These are phyloP conservation scores for Thalia dealbata DNA, from an alignment of 176 grass and related monocot species.

Conservation along the genomic window DNA sequence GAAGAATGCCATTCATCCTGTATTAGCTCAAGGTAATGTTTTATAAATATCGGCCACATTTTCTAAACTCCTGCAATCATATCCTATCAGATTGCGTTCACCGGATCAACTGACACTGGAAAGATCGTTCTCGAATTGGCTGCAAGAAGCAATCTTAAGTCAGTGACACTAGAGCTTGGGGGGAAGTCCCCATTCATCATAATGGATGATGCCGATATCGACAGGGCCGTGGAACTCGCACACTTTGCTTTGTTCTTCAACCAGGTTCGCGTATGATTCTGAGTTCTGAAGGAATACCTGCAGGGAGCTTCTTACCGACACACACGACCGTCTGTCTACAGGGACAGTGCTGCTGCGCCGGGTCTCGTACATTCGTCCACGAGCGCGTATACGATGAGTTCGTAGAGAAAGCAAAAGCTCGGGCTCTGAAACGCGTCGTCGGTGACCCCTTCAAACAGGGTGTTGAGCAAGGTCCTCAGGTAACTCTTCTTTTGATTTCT, in stretches of 20 bases:
- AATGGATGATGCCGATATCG: conserved; percentile 77
- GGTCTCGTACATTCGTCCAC: conserved; percentile 90
- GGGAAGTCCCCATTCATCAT: conserved; percentile 87
- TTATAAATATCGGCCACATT: not conserved
- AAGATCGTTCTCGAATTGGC: conserved; percentile 69
- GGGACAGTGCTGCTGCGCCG: conserved; percentile 95
- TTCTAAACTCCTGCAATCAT: not conserved
- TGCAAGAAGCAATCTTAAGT: conserved; percentile 82
- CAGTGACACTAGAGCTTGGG: conserved; percentile 80
- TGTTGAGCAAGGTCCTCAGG: conserved; percentile 89
- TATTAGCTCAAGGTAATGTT: not conserved
- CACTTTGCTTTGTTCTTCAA: conserved; percentile 85
- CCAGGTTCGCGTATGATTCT: conserved; percentile 37
- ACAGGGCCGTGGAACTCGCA: conserved; percentile 76
- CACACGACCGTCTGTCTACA: conserved; percentile 8
- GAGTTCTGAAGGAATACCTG: not conserved
- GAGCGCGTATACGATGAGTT: conserved; percentile 84
- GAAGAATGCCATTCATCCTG: not conserved
- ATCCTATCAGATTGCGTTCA: conserved; percentile 50
- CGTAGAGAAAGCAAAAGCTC: conserved; percentile 81
- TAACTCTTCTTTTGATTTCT: not conserved
- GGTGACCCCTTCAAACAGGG: conserved; percentile 80
- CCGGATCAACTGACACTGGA: conserved; percentile 77
- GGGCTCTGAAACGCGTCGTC: conserved; percentile 57
- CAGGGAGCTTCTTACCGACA: not conserved